phyloP scores from a whole-genome alignment of 1,284 basidiomycete genomes.

The Cutaneotrichosporon sp. region DNA sequence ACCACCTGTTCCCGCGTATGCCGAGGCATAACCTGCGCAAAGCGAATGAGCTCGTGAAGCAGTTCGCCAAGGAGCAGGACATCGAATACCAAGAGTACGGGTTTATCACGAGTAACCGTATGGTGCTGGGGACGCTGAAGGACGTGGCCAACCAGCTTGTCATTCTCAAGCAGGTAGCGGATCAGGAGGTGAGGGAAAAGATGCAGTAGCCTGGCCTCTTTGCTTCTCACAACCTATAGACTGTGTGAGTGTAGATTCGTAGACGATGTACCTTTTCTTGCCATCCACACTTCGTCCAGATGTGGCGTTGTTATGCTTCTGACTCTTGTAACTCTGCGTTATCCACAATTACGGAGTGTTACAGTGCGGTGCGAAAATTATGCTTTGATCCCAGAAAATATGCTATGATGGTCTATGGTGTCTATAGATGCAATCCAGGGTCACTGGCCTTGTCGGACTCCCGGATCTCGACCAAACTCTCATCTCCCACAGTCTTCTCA shows the following conservation, averaged over 20 bases:
- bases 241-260: neutral
- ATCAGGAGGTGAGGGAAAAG: constrained; percentile 39
- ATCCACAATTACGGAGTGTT: too few species aligned
- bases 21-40: constrained; percentile 87
- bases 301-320: too few species aligned
- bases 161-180: constrained; percentile 47
- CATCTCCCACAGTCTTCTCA: neutral
- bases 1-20: constrained; percentile 92
- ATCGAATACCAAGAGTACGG: constrained; percentile 85
- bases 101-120: constrained; percentile 64
- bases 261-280: neutral
- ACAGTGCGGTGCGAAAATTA: too few species aligned
- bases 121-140: constrained; percentile 43
- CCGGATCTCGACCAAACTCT: too few species aligned
- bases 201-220: too few species aligned
- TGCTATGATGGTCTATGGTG: too few species aligned
- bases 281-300: too few species aligned
- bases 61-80: constrained; percentile 77
- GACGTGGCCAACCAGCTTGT: constrained; percentile 48
- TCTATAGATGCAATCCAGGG: too few species aligned
- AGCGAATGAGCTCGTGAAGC: constrained; percentile 74
- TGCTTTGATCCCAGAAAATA: too few species aligned
- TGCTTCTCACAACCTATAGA: too few species aligned
- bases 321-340: too few species aligned
- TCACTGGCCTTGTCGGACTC: too few species aligned